These are phyloP conservation scores for Amphicarpaea edgeworthii DNA, from an alignment of 306 rosid genomes.

Conservation along the genomic window DNA sequence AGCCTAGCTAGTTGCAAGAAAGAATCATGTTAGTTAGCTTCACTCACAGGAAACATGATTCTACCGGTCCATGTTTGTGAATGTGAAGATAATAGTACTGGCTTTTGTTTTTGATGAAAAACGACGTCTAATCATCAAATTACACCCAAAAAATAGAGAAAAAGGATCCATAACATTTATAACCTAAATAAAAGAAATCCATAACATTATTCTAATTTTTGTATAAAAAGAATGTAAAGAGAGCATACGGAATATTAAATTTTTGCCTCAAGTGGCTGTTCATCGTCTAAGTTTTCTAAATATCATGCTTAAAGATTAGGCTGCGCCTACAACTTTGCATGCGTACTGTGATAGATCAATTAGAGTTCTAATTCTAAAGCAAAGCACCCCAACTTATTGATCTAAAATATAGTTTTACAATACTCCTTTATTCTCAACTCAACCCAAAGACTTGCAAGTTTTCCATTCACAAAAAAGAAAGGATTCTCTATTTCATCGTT, in stretches of 20 bases:
- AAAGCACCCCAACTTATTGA: not conserved
- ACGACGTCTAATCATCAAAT: constrained; percentile 1
- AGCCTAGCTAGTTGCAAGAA: constrained; percentile 3
- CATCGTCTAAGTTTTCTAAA: not conserved
- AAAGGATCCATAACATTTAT: not conserved
- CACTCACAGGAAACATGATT: constrained; percentile 46
- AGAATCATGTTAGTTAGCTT: constrained; percentile 26
- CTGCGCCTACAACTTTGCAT: constrained; percentile 18
- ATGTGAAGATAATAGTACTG: constrained; percentile 27
- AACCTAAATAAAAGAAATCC: not conserved
- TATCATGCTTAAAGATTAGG: not conserved
- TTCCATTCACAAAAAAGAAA: not conserved
- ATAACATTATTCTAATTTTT: not conserved
- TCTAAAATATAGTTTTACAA: not conserved
- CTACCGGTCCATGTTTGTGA: not conserved
- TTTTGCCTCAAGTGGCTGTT: not conserved
- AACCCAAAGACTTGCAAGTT: constrained; percentile 27
- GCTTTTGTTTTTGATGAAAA: constrained; percentile 23
- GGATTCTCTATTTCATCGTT: constrained; percentile 28
- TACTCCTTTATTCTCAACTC: constrained; percentile 11
- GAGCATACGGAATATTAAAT: not conserved
- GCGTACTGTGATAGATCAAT: constrained; percentile 4
- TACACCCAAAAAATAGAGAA: not conserved
- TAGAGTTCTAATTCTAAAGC: not conserved
- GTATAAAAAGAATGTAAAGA: not conserved